phyloP scores from a whole-genome alignment of 805 yeast genomes.

The Ogataea dorogensis region DNA sequence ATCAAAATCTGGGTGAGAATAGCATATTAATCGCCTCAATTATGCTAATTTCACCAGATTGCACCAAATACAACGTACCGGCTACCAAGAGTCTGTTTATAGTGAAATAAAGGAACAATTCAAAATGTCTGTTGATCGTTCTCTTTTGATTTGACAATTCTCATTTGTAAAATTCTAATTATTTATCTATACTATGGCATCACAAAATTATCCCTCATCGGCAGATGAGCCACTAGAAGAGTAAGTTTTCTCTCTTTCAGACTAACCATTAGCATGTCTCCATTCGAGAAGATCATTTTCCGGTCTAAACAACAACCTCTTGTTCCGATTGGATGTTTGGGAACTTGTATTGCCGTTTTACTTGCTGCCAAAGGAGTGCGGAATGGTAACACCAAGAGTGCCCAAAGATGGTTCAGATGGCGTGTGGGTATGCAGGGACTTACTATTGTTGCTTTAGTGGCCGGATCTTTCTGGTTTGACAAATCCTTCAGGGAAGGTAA shows the following conservation, averaged over 20 bases:
- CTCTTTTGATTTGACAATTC: no score
- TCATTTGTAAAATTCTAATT: slow-evolving; percentile 1
- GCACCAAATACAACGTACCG: no score
- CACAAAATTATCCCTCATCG: slow-evolving; percentile 47
- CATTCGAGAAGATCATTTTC: slow-evolving; percentile 54
- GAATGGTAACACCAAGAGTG: slow-evolving; percentile 67
- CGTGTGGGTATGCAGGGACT: slow-evolving; percentile 85
- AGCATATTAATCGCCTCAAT: no score
- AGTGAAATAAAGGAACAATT: no score
- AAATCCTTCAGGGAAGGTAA: slow-evolving; percentile 43
- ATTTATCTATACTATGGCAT: slow-evolving; percentile 30
- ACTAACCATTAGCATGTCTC: slow-evolving; percentile 42
- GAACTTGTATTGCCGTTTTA: slow-evolving; percentile 77
- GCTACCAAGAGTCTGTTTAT: no score
- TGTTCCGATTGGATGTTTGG: slow-evolving; percentile 78
- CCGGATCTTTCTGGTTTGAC: slow-evolving; percentile 74
- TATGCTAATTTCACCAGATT: no score
- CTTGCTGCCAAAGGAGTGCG: slow-evolving; percentile 76
- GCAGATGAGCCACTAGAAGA: slow-evolving; percentile 46
- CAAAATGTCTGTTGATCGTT: no score
- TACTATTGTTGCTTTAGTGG: slow-evolving; percentile 77
- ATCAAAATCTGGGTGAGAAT: no score
- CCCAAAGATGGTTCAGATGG: slow-evolving; percentile 86
- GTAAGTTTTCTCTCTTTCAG: slow-evolving; percentile 38
- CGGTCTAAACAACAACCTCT: slow-evolving; percentile 83